These are phyloP conservation scores for Cladophialophora chaetospira DNA, from an alignment of 2,329 filamentous ascomycete genomes.

Conservation along the genomic window DNA sequence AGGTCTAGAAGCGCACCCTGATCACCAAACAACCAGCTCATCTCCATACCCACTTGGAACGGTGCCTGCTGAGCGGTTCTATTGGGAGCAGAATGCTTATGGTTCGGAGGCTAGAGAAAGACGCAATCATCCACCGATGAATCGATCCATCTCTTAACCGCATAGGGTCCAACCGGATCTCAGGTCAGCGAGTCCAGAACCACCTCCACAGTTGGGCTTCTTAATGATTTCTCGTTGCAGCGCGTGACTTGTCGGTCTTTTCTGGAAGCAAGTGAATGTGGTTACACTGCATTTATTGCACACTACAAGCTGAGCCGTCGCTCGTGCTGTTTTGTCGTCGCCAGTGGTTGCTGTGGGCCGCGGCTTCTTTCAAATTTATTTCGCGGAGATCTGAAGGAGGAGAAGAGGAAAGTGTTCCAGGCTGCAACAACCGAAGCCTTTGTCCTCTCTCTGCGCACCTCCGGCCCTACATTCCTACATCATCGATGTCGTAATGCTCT, in stretches of 20 bases:
- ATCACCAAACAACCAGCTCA: background rate
- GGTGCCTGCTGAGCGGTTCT: background rate
- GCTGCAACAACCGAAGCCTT: background rate
- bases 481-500: background rate
- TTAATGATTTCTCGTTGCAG: background rate
- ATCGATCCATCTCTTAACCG: too few species aligned
- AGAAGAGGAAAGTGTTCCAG: background rate
- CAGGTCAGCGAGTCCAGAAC: background rate
- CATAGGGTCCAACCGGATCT: conserved; percentile 10
- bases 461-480: background rate
- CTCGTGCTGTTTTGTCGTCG: too few species aligned
- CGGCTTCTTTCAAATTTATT: too few species aligned
- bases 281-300: background rate
- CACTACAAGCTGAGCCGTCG: background rate
- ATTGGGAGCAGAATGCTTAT: background rate
- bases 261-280: background rate
- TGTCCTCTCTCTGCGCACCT: background rate
- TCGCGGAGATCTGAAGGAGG: too few species aligned
- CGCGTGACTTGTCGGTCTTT: conserved; percentile 19
- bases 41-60: background rate
- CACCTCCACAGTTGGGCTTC: background rate
- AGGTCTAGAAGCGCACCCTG: background rate
- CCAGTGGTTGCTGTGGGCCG: too few species aligned
- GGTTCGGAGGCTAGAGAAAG: background rate
- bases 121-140: background rate